Evolutionary conservation across 2,329 filamentous ascomycete genomes (phyloP).

Genomic region (Monascus ruber): DNA sequence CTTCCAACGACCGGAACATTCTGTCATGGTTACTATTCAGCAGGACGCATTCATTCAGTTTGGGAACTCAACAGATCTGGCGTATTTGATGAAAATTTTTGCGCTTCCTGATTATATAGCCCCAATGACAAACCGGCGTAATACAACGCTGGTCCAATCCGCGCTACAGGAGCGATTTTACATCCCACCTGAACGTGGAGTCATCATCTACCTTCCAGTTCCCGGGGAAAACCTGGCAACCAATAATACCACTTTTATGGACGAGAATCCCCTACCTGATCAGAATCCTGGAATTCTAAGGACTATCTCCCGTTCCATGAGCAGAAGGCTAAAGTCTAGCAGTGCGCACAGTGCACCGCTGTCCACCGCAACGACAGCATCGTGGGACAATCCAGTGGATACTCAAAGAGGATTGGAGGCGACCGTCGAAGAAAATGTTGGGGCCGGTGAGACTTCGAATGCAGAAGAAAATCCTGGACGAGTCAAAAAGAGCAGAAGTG

Average conservation of each 20-base stretch:
- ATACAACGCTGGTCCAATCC: constrained; percentile 64
- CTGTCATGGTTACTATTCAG: constrained; percentile 63
- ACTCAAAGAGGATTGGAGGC: not conserved
- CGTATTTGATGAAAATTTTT: constrained; percentile 65
- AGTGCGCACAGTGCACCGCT: constrained; percentile 16
- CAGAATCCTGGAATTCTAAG: constrained; percentile 32
- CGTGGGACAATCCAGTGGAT: constrained; percentile 3
- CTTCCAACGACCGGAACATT: constrained; percentile 62
- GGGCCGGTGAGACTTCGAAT: not conserved
- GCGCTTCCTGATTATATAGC: constrained; percentile 59
- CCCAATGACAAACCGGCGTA: constrained; percentile 67
- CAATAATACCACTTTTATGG: constrained; percentile 57
- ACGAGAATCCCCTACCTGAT: constrained; percentile 53
- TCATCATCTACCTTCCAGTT: constrained; percentile 60
- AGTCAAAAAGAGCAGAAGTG: constrained; percentile 15
- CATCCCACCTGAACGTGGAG: constrained; percentile 55
- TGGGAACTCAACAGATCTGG: constrained; percentile 63
- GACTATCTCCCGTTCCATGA: constrained; percentile 26
- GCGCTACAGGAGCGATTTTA: constrained; percentile 61
- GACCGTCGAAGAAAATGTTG: not conserved
- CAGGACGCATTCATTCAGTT: constrained; percentile 66
- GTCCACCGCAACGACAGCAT: constrained; percentile 12
- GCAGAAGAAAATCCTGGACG: constrained; percentile 5
- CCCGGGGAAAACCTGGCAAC: constrained; percentile 61
- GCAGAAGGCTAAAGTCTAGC: constrained; percentile 22